Conservation (phyloP, 2,329 filamentous ascomycete species). For the Huntiella bhutanensis region DNA sequence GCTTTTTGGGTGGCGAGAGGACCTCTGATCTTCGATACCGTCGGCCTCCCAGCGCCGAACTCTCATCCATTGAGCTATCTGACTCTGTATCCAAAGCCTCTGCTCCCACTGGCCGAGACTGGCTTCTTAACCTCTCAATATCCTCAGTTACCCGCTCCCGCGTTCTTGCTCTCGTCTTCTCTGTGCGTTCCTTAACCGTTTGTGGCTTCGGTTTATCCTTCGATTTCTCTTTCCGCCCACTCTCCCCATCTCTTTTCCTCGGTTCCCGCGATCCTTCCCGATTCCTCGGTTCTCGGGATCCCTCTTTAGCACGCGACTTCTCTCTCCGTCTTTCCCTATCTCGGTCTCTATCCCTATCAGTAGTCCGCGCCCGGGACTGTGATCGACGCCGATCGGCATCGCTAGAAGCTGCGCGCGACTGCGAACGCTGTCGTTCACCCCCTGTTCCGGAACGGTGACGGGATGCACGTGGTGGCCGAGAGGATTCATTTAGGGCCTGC, state of each 20-base stretch:
- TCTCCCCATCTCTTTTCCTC: neutral
- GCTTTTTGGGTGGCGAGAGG: neutral
- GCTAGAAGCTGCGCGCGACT: neutral
- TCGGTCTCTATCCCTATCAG: neutral
- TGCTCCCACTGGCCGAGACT: conserved; percentile 5
- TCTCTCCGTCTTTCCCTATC: neutral
- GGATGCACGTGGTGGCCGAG: neutral
- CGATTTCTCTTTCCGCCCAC: neutral
- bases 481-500: conserved; percentile 4
- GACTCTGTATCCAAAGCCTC: conserved; percentile 10
- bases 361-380: neutral
- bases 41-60: conserved; percentile 11
- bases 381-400: neutral
- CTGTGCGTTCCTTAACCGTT: conserved; percentile 1
- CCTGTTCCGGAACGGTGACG: neutral
- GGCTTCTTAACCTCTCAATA: conserved; percentile 7
- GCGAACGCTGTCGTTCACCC: too few relatives aligned
- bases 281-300: neutral
- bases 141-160: conserved; percentile 14
- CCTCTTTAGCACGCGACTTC: neutral
- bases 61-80: conserved; percentile 2
- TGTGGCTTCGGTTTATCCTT: neutral
- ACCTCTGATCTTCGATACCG: conserved; percentile 4
- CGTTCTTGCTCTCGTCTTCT: conserved; percentile 13
- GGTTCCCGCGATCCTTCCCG: neutral